Percentiles rank a stretch among this genome's conserved stretches.
Evolutionary conservation across 306 rosid genomes (phyloP).

Genomic region (Medicago truncatula): DNA sequence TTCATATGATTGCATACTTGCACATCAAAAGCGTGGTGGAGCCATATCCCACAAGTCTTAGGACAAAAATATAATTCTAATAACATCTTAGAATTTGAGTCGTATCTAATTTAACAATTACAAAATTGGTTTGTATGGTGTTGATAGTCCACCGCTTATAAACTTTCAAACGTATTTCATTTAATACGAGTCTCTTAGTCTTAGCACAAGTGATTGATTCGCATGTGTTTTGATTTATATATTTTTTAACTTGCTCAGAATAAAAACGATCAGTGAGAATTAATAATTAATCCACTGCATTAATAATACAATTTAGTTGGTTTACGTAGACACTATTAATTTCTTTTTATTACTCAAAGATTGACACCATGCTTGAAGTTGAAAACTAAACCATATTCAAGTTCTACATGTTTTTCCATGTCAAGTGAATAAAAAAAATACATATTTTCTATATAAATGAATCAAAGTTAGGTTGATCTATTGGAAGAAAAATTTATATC

Average conservation of each 20-base stretch:
- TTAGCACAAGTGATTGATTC: no score
- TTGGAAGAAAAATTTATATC: conserved; percentile 76
- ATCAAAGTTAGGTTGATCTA: conserved; percentile 82
- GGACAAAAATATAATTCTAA: no score
- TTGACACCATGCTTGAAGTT: conserved; percentile 87
- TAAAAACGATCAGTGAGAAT: no score
- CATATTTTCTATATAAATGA: conserved; percentile 73
- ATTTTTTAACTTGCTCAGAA: no score
- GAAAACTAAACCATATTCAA: conserved; percentile 88
- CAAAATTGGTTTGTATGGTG: neutral
- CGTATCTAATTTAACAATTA: no score
- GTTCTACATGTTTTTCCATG: conserved; percentile 79
- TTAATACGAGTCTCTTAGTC: no score
- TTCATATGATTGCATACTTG: neutral
- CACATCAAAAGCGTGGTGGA: neutral
- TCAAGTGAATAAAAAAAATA: conserved; percentile 62
- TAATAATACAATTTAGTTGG: no score
- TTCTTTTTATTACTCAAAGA: conserved; percentile 68
- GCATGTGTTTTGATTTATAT: no score
- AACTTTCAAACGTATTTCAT: no score
- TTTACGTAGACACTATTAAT: no score
- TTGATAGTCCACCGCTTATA: no score
- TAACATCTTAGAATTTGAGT: neutral
- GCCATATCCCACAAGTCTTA: neutral
- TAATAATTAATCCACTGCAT: no score